Percentiles rank a stretch among this genome's conserved stretches.
Evolutionary conservation across 208 protist species (phyloP).

Genomic region (Porcisia hertigi): DNA sequence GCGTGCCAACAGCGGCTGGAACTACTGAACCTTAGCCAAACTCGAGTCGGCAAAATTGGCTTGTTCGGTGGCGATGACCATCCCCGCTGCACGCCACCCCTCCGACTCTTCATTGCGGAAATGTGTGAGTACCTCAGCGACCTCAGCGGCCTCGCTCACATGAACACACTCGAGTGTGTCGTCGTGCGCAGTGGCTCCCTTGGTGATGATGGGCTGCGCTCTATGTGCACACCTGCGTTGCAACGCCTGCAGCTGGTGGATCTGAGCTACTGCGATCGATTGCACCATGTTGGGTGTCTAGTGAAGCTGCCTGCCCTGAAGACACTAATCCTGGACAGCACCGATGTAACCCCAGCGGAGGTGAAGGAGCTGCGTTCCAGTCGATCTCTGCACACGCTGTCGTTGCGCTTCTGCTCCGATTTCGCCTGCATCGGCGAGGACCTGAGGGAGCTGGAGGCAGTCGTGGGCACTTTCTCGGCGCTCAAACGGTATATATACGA

Average conservation of each 20-base stretch:
- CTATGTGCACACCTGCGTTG: slow-evolving; percentile 24
- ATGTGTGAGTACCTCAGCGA: slow-evolving; percentile 48
- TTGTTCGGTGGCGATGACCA: slow-evolving; percentile 16
- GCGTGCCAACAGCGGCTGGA: slow-evolving; percentile 38
- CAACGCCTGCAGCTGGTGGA: slow-evolving; percentile 40
- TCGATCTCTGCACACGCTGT: slow-evolving; percentile 41
- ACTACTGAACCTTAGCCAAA: slow-evolving; percentile 61
- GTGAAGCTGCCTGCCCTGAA: slow-evolving; percentile 35
- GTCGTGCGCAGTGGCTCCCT: slow-evolving; percentile 63
- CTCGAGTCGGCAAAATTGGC: slow-evolving; percentile 34
- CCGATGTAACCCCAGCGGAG: slow-evolving; percentile 43
- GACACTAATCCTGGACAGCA: slow-evolving; percentile 62
- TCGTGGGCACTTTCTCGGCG: slow-evolving; percentile 33
- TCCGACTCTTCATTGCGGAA: slow-evolving; percentile 60
- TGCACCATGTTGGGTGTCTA: slow-evolving; percentile 38
- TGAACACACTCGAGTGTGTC: slow-evolving; percentile 44
- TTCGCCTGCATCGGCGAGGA: slow-evolving; percentile 40
- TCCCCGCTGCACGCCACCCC: slow-evolving; percentile 19
- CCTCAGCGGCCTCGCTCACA: slow-evolving; percentile 37
- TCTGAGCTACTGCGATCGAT: slow-evolving; percentile 68
- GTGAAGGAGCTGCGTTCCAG: slow-evolving; percentile 34
- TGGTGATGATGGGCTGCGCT: slow-evolving; percentile 31
- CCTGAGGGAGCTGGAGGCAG: slow-evolving; percentile 21
- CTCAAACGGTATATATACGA: slow-evolving; percentile 55
- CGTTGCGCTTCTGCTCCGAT: slow-evolving; percentile 55